Conservation (phyloP, 352 stramenopile species). For the Phytophthora boehmeriae region DNA sequence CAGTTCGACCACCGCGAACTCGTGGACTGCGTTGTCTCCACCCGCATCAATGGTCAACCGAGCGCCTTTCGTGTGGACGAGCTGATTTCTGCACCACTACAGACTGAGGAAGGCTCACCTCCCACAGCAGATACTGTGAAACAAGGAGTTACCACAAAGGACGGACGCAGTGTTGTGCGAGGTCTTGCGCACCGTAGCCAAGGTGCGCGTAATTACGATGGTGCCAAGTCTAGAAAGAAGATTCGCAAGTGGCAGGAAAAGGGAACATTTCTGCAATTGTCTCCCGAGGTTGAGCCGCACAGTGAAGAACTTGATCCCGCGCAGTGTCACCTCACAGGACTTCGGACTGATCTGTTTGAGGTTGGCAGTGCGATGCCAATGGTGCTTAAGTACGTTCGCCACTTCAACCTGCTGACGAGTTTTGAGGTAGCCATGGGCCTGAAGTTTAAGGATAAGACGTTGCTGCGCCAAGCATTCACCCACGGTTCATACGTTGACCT, state of each 20-base stretch:
- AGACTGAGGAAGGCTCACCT: constrained; percentile 13
- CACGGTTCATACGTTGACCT: constrained; percentile 85
- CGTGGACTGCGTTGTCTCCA: constrained; percentile 75
- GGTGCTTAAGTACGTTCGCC: constrained; percentile 83
- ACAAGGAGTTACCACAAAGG: constrained; percentile 33
- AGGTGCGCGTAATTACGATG: constrained; percentile 69
- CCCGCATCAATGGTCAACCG: constrained; percentile 68
- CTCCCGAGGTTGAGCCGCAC: constrained; percentile 56
- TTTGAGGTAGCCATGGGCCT: constrained; percentile 73
- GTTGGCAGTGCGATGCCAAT: constrained; percentile 85
- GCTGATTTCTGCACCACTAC: constrained; percentile 37
- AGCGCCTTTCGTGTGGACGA: constrained; percentile 69
- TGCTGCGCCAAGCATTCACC: constrained; percentile 85
- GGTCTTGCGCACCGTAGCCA: constrained; percentile 55
- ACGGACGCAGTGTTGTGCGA: constrained; percentile 30
- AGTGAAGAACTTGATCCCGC: constrained; percentile 45
- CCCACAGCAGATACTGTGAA: constrained; percentile 3
- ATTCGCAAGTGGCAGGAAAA: constrained; percentile 70
- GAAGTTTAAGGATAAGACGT: constrained; percentile 71
- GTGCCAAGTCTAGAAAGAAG: constrained; percentile 63
- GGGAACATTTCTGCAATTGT: constrained; percentile 68
- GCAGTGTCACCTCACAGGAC: constrained; percentile 74
- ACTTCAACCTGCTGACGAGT: constrained; percentile 69
- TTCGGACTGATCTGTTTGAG: constrained; percentile 84
- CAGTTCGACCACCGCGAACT: constrained; percentile 56